Conservation (phyloP, 306 rosid genomes). For the Trifolium fragiferum region DNA sequence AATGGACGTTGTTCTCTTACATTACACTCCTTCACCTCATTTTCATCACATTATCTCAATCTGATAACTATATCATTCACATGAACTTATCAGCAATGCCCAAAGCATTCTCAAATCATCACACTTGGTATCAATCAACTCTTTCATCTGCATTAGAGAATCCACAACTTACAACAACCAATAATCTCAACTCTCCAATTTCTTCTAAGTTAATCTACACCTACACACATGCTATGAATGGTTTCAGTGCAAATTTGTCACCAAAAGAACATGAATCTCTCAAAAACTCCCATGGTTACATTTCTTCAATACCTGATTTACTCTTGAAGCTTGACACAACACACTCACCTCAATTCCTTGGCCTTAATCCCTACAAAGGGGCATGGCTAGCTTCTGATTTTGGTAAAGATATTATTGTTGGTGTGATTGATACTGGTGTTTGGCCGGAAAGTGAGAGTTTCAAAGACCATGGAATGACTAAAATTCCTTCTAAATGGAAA, state of each 20-base stretch:
- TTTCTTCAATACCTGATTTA: constrained; percentile 56
- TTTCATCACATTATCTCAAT: constrained; percentile 36
- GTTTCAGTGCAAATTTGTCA: constrained; percentile 71
- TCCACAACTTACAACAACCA: neutral
- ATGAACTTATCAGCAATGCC: constrained; percentile 84
- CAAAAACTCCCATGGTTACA: constrained; percentile 54
- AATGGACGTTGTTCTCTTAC: neutral
- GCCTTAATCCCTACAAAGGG: constrained; percentile 52
- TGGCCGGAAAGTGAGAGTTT: constrained; percentile 81
- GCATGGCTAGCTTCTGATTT: constrained; percentile 56
- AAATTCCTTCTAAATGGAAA: constrained; percentile 70
- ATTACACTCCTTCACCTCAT: neutral
- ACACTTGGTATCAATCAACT: constrained; percentile 64
- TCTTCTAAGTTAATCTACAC: constrained; percentile 55
- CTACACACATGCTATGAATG: constrained; percentile 66
- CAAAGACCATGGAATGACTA: constrained; percentile 13
- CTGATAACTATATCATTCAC: constrained; percentile 66
- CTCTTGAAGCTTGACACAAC: constrained; percentile 63
- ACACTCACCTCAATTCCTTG: constrained; percentile 65
- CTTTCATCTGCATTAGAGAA: constrained; percentile 4
- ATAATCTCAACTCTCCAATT: neutral
- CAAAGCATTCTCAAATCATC: constrained; percentile 57
- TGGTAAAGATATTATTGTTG: constrained; percentile 67
- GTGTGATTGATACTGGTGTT: constrained; percentile 73
- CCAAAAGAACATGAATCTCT: constrained; percentile 60